phyloP scores from a whole-genome alignment of 1,284 basidiomycete species.

The Pyrrhoderma lamaoense region DNA sequence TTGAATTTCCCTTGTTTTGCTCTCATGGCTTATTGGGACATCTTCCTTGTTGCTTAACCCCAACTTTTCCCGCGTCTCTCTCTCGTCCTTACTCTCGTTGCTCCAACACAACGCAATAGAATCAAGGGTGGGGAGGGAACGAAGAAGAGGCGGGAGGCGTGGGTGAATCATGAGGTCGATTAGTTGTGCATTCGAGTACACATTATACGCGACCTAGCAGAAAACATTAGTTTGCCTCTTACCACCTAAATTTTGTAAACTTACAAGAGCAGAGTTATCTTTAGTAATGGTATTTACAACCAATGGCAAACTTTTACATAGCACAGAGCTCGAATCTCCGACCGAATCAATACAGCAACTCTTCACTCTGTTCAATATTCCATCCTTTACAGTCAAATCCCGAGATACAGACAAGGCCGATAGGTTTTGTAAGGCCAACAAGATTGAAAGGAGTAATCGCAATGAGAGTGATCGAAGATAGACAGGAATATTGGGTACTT shows the following conservation, averaged over 20 bases:
- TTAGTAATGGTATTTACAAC: constrained; percentile 9
- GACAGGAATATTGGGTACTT: constrained; percentile 41
- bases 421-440: constrained; percentile 49
- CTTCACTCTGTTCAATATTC: constrained; percentile 39
- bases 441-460: constrained; percentile 50
- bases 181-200: constrained; percentile 25
- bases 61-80: constrained; percentile 36
- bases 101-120: constrained; percentile 48
- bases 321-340: constrained; percentile 45
- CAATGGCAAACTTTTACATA: constrained; percentile 46
- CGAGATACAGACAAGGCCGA: constrained; percentile 48
- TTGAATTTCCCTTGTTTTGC: no score
- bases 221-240: neutral
- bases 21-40: no score
- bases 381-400: constrained; percentile 41
- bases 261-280: neutral
- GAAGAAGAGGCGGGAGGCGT: constrained; percentile 65
- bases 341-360: constrained; percentile 40
- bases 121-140: constrained; percentile 59
- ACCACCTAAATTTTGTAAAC: neutral
- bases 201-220: neutral
- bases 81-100: constrained; percentile 60
- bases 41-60: constrained; percentile 24
- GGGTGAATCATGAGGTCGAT: constrained; percentile 67
- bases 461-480: constrained; percentile 51